Evolutionary conservation across 176 grass and related monocot genomes (phyloP), one percentile per base, ranked within the genome.

Genomic region (Aegilops tauschii): DNA sequence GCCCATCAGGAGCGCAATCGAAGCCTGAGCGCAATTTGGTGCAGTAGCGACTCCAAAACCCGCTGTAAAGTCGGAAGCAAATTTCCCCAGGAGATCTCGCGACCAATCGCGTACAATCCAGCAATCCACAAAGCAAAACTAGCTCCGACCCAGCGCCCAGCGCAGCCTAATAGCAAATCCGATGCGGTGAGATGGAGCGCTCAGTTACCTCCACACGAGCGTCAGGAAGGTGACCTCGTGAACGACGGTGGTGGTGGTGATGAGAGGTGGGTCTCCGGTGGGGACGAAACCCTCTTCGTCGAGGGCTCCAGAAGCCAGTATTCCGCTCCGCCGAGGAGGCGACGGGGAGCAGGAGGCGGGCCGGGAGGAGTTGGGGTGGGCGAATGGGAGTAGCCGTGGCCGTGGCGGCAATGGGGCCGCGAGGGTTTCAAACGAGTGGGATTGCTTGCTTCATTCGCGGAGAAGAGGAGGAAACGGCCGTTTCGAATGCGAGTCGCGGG

Each of bases 241-340:
- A 9, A 52, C 27, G 73, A 54, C 16, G 73, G 73, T 52, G 73
- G 25, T 20, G 44, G 23, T 54, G 45, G 73, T 2, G 73, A 13
- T 44, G 25, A 50, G 42, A 30, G 16, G 42, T 27, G 72, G 42
- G 72, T 75, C 42, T 75, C n/a, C 42, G 13, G 42, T 25, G 72
- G 45, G 73, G 73, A 76, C 73, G 73, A 50, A 50, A 76, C 73
- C 44, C 73, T 52, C 42, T 29, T 17, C 14, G 40, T 30, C 23
- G 73, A 76, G 73, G 73, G 73, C 73, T 76, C 27, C 73, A 47
- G 73, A 47, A 76, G 45, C 44, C 73, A 76, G 73, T 25, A 44
- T 31, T 76, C 73, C 44, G 73, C 73, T 52, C 73, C 44, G 73
- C 73, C 25, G 13, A 18, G 73, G 44, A 76, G 73, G 73, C 40